phyloP scores from a whole-genome alignment of 2,329 filamentous ascomycete species.

The Graphium sp. region DNA sequence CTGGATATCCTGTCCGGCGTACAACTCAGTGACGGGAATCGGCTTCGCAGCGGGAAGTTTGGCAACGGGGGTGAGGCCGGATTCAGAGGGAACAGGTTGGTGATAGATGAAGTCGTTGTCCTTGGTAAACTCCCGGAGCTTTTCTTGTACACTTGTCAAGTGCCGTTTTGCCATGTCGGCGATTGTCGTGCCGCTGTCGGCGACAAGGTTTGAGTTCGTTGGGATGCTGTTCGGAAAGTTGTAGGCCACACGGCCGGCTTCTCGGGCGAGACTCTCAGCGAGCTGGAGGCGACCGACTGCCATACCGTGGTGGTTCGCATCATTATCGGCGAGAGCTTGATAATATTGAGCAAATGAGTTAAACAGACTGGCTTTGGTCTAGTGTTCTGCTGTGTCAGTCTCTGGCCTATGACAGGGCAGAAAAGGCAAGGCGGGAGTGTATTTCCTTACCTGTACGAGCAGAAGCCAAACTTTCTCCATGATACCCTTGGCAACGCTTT shows the following conservation, averaged over 20 bases:
- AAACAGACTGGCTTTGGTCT: constrained; percentile 69
- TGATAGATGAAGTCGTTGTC: constrained; percentile 99
- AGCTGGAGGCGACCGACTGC: constrained; percentile 70
- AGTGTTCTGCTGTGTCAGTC: too few species aligned
- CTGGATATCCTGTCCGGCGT: constrained; percentile 93
- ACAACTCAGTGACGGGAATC: constrained; percentile 90
- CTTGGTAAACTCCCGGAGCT: constrained; percentile 58
- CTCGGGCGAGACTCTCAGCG: constrained; percentile 62
- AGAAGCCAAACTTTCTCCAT: constrained; percentile 91
- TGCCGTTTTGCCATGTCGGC: constrained; percentile 77
- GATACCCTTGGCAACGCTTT: constrained; percentile 77
- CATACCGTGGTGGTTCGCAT: constrained; percentile 71
- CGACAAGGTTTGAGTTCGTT: constrained; percentile 64
- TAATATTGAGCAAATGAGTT: constrained; percentile 82
- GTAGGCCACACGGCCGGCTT: constrained; percentile 60
- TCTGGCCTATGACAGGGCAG: too few species aligned
- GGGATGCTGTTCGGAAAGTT: constrained; percentile 68
- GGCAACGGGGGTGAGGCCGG: constrained; percentile 62
- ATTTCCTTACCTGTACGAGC: constrained; percentile 52
- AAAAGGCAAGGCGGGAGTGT: constrained; percentile 1
- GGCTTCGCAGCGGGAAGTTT: constrained; percentile 93
- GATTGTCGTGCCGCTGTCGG: constrained; percentile 60
- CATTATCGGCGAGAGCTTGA: constrained; percentile 80
- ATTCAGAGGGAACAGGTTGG: constrained; percentile 74
- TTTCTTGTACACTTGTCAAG: constrained; percentile 63